Base-by-base conservation (phyloP, 805 yeast species). In the Pachysolen tannophilus region DNA sequence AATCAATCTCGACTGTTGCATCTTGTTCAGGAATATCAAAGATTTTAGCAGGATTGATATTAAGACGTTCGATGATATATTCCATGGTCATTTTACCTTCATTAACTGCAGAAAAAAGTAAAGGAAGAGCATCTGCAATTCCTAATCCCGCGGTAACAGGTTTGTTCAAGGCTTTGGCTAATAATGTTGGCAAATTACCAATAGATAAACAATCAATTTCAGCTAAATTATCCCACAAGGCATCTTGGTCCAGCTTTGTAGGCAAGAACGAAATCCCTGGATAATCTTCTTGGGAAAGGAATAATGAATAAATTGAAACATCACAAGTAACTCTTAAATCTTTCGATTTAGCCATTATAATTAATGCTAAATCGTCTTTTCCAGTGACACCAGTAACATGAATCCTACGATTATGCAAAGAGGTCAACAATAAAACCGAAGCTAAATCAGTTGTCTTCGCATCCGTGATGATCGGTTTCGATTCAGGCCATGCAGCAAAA, bases 381-480 rank as follows among this genome's bases (percentile, higher is more conserved):
- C 81, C 69, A 28, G 83, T 75, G 34, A 90, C 92, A 46, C 83
- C 87, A 37, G 95, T 84, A 48, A 90, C 78, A 60, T 90, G 97
- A 44, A 90, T 81, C 27, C 86, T 67, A 52, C 94, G 75, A 61
- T 66, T 72, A 67, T 84, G 87, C 54, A 90, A 71, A 19, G 95
- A 82, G 29, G 97, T 95, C 61, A 90, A 67, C 51, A 90, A 71
- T 55, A 90, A 65, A 30, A 88, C 81, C 3, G 95, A 83, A n/a
- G 97, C 97, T 52, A 90, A 68, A 51, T 86, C 90, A 26, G 96
- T 83, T 18, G 90, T 79, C 56, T 75, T 78, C 33, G 97, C 96
- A 60, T 90, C 97, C 28, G 96, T 86, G 44, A 88, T 71, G 41
- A 90, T 81, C 40, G 92, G 90, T 64, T 86, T 87, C 49, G 60